Conservation (phyloP, 345 rosid species). For the Citrus unshiu region DNA sequence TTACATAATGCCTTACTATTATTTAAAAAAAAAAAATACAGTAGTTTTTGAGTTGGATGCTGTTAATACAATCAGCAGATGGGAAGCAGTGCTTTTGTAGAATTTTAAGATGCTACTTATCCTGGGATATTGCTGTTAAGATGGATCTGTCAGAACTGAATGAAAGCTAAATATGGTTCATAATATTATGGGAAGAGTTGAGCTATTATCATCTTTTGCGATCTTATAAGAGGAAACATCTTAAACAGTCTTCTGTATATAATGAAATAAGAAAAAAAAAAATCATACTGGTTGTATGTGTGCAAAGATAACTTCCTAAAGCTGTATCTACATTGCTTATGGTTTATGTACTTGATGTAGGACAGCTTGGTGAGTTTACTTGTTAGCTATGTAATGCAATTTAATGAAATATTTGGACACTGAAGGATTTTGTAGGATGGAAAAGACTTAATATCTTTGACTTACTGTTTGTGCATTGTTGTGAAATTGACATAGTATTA, state of each 20-base stretch:
- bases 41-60: not conserved
- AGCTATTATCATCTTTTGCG: not conserved
- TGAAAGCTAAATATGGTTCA: not conserved
- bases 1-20: not conserved
- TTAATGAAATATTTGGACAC: not conserved
- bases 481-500: not conserved
- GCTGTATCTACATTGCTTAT: not conserved
- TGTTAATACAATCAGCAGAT: not conserved
- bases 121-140: not conserved
- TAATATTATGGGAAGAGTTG: not conserved
- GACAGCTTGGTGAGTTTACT: not conserved
- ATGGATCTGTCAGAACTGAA: not conserved
- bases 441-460: not conserved
- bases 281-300: not conserved
- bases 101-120: not conserved
- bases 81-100: not conserved
- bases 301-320: not conserved
- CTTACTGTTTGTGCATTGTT: not conserved
- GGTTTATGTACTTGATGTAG: not conserved
- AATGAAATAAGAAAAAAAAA: not conserved
- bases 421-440: not conserved
- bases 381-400: not conserved
- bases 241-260: not conserved
- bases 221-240: not conserved
- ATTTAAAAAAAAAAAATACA: not conserved